phyloP scores from a whole-genome alignment of 2,329 filamentous ascomycete genomes.

The Madurella mycetomatis region DNA sequence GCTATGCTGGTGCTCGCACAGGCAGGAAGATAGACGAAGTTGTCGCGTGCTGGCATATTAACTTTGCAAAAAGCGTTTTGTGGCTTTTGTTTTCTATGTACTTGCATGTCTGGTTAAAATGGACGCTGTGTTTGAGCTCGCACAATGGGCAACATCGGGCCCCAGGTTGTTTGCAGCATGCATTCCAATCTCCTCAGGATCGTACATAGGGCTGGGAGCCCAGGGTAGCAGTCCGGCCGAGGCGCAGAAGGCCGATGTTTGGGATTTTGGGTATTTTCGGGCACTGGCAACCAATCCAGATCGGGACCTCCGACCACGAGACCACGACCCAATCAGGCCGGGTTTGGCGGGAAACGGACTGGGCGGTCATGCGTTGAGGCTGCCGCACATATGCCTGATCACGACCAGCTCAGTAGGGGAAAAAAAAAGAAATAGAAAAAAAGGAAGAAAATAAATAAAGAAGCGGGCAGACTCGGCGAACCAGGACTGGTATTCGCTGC shows the following conservation, averaged over 20 bases:
- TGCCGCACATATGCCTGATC: neutral
- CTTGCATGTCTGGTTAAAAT: too few relatives aligned
- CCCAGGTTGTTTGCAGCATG: too few relatives aligned
- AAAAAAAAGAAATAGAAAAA: neutral
- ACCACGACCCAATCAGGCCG: neutral
- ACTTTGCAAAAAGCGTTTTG: too few relatives aligned
- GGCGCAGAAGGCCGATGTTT: constrained; percentile 1
- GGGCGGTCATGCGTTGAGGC: neutral
- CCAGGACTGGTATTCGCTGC: too few relatives aligned
- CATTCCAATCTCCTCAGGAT: too few relatives aligned
- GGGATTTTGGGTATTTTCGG: constrained; percentile 10
- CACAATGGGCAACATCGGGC: too few relatives aligned
- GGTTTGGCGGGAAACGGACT: neutral
- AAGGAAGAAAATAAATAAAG: neutral
- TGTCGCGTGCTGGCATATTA: too few relatives aligned
- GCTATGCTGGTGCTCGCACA: too few relatives aligned
- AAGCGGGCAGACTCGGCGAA: neutral
- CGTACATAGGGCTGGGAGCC: neutral
- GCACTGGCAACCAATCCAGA: neutral
- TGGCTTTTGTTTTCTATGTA: too few relatives aligned
- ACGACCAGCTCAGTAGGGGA: neutral
- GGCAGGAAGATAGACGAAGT: too few relatives aligned
- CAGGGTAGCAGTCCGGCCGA: neutral
- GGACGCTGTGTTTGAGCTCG: too few relatives aligned
- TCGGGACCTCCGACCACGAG: neutral